Evolutionary conservation across 768 basidiomycete genomes (phyloP), one percentile per base, ranked within the genome.

Genomic region (Rhodotorula sphaerocarpa): DNA sequence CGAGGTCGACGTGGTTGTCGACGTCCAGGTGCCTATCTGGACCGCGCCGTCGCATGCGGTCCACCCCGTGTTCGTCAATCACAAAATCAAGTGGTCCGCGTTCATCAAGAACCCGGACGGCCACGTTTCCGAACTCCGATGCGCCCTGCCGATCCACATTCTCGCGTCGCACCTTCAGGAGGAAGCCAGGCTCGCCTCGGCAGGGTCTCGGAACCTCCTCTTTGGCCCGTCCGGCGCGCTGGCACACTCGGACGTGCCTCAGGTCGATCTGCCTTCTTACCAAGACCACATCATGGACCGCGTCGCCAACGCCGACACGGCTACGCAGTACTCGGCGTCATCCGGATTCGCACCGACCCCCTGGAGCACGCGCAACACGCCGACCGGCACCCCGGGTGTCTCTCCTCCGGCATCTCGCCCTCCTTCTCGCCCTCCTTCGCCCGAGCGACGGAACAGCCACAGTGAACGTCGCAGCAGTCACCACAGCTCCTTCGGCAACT

Each of bases 61-160:
- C 4, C 64, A 70, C 33, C 63, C 66, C 0, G 45, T 63, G 41
- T 67, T 70, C 30, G 55, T 63, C 53, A 66, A 63, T 39, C 89
- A 97, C 76, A 79, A 79, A 68, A 81, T 96, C 70, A 79, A 79
- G 65, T 80, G 79, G 78, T 75, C 68, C n/a, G 70, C 70, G 6
- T 73, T 69, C 66, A 73, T 73, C 66, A 71, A 71, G 63, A 97
- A 96, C 73, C 79, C 80, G 11, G 93, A 96, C 73, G 91, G 91
- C 0, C 93, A 96, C 73, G 85, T 84, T 5, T 92, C 90, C 14
- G 90, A 96, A 75, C 79, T 97, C n/a, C 84, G 91, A 21, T 96
- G 93, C 75, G 90, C 90, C 2, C 80, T 96, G 9, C 93, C 93
- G 0, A 76, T 97, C 39, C 83, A 88, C 72, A 80, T 97, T 51